Conservation (phyloP, 768 basidiomycete genomes). For the Suillus paluster region DNA sequence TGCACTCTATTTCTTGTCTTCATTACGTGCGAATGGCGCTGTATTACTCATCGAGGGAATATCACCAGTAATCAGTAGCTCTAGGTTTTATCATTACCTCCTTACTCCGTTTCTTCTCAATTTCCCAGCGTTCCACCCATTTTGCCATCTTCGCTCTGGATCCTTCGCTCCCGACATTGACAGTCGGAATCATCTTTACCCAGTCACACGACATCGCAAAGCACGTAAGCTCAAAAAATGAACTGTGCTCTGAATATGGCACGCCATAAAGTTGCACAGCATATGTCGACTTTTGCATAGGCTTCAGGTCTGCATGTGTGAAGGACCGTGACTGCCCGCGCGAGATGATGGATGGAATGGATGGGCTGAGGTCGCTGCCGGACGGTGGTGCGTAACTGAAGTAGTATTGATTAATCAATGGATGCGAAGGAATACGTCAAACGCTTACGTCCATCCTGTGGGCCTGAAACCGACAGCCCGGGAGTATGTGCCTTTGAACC, state of each 20-base stretch:
- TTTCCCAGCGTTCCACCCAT: constrained; percentile 91
- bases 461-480: constrained; percentile 85
- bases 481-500: constrained; percentile 71
- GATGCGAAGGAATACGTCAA: constrained; percentile 3
- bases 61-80: constrained; percentile 52
- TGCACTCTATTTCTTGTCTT: background rate
- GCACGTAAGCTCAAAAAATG: constrained; percentile 93
- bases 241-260: constrained; percentile 95
- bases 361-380: constrained; percentile 63
- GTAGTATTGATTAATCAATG: background rate
- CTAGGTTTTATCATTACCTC: constrained; percentile 41
- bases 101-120: constrained; percentile 66
- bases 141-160: constrained; percentile 84
- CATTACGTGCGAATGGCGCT: background rate
- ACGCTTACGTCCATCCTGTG: constrained; percentile 93
- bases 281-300: constrained; percentile 72
- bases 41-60: background rate
- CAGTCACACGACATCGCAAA: constrained; percentile 90
- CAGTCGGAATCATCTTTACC: constrained; percentile 93
- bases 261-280: constrained; percentile 78
- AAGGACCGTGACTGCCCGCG: constrained; percentile 69
- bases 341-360: constrained; percentile 71
- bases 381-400: constrained; percentile 67
- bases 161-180: constrained; percentile 77
- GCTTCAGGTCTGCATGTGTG: constrained; percentile 67